These are phyloP conservation scores for Nannochloris sp. DNA, from an alignment of 139 green algal genomes.

Conservation along the genomic window DNA sequence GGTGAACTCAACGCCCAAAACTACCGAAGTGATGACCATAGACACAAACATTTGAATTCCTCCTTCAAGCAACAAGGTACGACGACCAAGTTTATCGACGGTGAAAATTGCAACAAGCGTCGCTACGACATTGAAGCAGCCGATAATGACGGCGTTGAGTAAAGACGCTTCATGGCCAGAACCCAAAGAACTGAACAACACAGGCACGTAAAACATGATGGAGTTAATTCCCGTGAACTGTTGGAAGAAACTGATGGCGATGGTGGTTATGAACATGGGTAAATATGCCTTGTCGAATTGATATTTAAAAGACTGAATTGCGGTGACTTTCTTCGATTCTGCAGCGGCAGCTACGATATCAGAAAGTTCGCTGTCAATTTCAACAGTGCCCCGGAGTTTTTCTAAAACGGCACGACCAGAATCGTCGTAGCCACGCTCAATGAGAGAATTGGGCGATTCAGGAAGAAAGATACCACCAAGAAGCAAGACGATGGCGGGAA, in stretches of 20 bases:
- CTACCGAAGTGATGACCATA: conserved; percentile 36
- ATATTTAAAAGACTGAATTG: no score
- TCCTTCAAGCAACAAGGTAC: conserved; percentile 47
- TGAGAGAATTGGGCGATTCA: conserved; percentile 70
- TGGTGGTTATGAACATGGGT: conserved; percentile 44
- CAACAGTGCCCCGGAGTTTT: not conserved
- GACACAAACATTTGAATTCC: conserved; percentile 29
- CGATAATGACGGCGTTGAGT: conserved; percentile 49
- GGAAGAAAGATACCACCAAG: conserved; percentile 52
- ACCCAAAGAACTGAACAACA: conserved; percentile 45
- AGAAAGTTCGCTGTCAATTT: conserved; percentile 18
- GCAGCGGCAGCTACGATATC: no score
- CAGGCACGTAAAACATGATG: conserved; percentile 51
- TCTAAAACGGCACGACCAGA: not conserved
- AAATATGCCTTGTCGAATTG: no score
- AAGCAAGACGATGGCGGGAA: conserved; percentile 24
- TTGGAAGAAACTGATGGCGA: conserved; percentile 50
- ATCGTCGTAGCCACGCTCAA: conserved; percentile 41
- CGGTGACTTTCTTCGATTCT: no score
- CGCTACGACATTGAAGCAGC: conserved; percentile 38
- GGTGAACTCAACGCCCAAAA: conserved; percentile 37
- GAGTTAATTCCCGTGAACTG: conserved; percentile 59
- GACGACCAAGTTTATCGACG: conserved; percentile 45
- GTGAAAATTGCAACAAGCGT: conserved; percentile 48
- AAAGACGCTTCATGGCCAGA: conserved; percentile 26